Conservation (phyloP, 805 yeast species). For the Suhomyces canberraensis region DNA sequence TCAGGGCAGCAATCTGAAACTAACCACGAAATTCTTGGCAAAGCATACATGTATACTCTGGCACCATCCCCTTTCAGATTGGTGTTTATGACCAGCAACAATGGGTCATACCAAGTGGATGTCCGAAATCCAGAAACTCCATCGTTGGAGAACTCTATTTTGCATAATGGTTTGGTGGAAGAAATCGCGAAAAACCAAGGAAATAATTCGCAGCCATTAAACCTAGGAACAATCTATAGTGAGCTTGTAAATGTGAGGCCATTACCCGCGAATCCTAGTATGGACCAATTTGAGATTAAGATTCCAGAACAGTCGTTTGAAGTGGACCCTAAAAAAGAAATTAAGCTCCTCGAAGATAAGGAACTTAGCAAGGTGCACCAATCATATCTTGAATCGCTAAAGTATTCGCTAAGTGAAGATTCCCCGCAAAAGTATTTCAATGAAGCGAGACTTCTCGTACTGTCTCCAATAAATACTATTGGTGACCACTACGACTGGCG, state of each 20-base stretch:
- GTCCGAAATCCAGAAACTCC: constrained; percentile 13
- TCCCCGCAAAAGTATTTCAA: constrained; percentile 21
- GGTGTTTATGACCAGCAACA: constrained; percentile 24
- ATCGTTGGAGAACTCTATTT: constrained; percentile 16
- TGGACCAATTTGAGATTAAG: constrained; percentile 5
- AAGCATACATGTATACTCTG: constrained; percentile 23
- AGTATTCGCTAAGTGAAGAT: constrained; percentile 11
- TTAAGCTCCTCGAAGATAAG: constrained; percentile 12
- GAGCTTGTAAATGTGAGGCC: not conserved
- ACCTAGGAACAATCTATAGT: not conserved
- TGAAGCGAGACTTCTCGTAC: constrained; percentile 17
- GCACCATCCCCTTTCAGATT: constrained; percentile 29
- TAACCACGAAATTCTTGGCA: constrained; percentile 27
- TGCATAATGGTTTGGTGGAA: constrained; percentile 22
- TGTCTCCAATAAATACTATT: constrained; percentile 8
- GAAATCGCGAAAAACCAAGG: constrained; percentile 1
- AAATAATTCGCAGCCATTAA: not conserved
- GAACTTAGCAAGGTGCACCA: constrained; percentile 9
- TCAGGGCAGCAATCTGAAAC: constrained; percentile 23
- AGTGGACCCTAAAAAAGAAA: constrained; percentile 17
- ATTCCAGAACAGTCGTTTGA: constrained; percentile 21
- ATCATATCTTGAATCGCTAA: constrained; percentile 17
- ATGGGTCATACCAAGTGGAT: constrained; percentile 21
- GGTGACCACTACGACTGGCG: constrained; percentile 30
- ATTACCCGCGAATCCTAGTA: not conserved